Base-by-base conservation (phyloP, 2,329 filamentous ascomycete species). In the Onygenales sp. region DNA sequence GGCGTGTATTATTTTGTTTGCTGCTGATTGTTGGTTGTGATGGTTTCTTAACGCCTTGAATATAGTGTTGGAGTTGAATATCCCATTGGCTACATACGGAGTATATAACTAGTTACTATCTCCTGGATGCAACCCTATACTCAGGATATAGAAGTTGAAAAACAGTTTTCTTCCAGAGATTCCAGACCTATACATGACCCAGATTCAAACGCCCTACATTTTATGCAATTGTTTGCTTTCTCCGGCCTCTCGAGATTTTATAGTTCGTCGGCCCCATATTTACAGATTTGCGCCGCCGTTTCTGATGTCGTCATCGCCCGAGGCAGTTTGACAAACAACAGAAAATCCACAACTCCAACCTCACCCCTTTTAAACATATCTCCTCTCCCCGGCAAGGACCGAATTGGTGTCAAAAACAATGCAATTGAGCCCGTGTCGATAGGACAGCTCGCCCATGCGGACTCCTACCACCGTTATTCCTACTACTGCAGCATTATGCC, bases 401-500 rank as follows among this genome's bases (percentile, higher is more conserved):
- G 21, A 14, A n/a, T 40, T 39, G 17, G 2, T 49, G 46, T 36
- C 7, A 21, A 21, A 31, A n/a, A 40, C 17, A 14, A 13, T 31
- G 46, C 21, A 49, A 37, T 17, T 2, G 45, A 8, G n/a, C n/a
- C 7, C 14, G 14, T 14, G 10, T 21, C 37, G 8, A 48, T 21
- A 48, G 45, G 33, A 21, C 21, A 27, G 21, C 21, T 49, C 34
- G 27, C 27, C 11, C 34, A 39, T 48, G 36, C 34, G 21, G 36
- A 40, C 36, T 14, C 6, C 7, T 27, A 27, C 21, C 21, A 27
- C 21, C 21, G 21, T 27, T 27, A 36, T 42, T 36, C 43, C 51
- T 51, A 52, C 57, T 17, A 13, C 36, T 49, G 11, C 32, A 9
- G 17, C 21, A 39, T 6, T 59, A 72, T 73, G 69, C 61, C 57